A percentile compares a stretch with the other conserved stretches of the same genome.
Evolutionary conservation across 345 rosid species (phyloP).

Genomic region (Arabidopsis suecica): DNA sequence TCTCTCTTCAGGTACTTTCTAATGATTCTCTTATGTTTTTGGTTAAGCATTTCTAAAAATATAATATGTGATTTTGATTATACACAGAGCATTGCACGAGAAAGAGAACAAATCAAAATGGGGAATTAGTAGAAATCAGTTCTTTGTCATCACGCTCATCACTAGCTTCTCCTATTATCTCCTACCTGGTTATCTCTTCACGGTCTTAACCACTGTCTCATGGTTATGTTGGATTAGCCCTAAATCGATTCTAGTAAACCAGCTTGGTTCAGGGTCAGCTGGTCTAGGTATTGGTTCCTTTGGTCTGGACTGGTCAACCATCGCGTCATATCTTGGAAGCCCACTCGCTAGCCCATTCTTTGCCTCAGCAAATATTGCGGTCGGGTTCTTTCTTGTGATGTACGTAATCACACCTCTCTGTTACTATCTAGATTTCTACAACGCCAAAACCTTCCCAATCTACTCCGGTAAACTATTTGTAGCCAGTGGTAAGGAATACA

Average conservation of each 20-base stretch:
- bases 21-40: neutral
- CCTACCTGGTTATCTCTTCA: slow-evolving; percentile 70
- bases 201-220: slow-evolving; percentile 57
- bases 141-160: slow-evolving; percentile 61
- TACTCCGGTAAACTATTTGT: slow-evolving; percentile 58
- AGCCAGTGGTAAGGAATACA: slow-evolving; percentile 53
- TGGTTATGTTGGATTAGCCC: slow-evolving; percentile 88
- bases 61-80: neutral
- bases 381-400: slow-evolving; percentile 72
- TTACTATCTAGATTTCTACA: slow-evolving; percentile 67
- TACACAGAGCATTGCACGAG: slow-evolving; percentile 73
- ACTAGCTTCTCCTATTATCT: slow-evolving; percentile 70
- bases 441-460: slow-evolving; percentile 75
- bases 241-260: slow-evolving; percentile 65
- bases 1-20: slow-evolving; percentile 73
- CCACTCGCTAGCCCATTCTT: slow-evolving; percentile 92
- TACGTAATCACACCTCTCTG: slow-evolving; percentile 71
- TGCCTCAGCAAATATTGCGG: slow-evolving; percentile 74
- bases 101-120: slow-evolving; percentile 59
- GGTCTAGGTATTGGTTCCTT: slow-evolving; percentile 78
- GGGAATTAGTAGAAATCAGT: slow-evolving; percentile 55
- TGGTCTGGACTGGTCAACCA: slow-evolving; percentile 77
- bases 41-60: neutral
- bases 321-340: slow-evolving; percentile 72
- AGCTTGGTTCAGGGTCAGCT: slow-evolving; percentile 71